Conservation (phyloP, 306 rosid species). For the Delonix regia region DNA sequence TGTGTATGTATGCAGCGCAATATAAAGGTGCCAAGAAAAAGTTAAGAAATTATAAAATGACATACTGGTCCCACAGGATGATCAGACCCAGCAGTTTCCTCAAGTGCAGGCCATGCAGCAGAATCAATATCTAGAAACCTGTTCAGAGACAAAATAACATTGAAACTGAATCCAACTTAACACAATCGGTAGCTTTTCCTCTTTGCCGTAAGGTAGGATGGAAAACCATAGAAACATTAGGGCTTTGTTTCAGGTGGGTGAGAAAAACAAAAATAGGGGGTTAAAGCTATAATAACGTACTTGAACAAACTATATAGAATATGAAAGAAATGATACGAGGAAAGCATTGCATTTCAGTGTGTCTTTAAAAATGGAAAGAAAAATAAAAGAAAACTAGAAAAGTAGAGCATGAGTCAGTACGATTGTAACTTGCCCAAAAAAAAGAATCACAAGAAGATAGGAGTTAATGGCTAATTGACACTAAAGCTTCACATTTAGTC, state of each 20-base stretch:
- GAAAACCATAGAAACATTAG: background rate
- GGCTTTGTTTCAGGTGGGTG: background rate
- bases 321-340: background rate
- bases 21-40: background rate
- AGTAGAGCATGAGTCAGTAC: background rate
- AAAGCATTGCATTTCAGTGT: background rate
- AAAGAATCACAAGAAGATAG: background rate
- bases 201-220: background rate
- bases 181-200: background rate
- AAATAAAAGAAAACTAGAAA: background rate
- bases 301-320: background rate
- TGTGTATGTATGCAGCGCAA: background rate
- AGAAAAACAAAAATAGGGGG: background rate
- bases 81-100: slow-evolving; percentile 79
- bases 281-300: background rate
- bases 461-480: background rate
- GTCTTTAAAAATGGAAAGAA: background rate
- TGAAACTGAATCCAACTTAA: background rate
- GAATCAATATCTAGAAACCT: slow-evolving; percentile 76
- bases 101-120: slow-evolving; percentile 86
- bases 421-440: background rate
- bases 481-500: background rate
- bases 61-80: slow-evolving; percentile 91
- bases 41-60: no score
- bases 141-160: slow-evolving; percentile 7